These are phyloP conservation scores for Collybia mongolica DNA, from an alignment of 768 basidiomycete genomes.

Conservation along the genomic window DNA sequence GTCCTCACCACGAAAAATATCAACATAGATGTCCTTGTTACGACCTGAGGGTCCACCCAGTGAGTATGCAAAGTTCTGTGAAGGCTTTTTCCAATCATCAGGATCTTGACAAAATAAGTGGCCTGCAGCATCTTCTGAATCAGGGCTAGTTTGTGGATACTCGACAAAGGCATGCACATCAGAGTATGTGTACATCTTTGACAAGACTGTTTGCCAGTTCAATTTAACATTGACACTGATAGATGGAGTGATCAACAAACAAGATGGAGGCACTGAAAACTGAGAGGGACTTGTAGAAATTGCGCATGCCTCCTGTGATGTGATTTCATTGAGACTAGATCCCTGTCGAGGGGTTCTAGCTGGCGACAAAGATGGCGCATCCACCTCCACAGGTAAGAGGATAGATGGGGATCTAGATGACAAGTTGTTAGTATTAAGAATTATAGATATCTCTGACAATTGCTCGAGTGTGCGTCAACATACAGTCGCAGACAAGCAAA, in stretches of 20 bases:
- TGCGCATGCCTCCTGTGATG: too few relatives aligned
- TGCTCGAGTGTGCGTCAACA: too few relatives aligned
- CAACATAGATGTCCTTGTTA: conserved; percentile 3
- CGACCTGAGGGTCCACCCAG: conserved; percentile 9
- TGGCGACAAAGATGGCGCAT: too few relatives aligned
- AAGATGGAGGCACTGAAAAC: too few relatives aligned
- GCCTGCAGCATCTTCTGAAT: conserved; percentile 5
- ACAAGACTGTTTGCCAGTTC: conserved; percentile 10
- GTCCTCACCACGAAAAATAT: conserved; percentile 2
- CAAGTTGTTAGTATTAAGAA: too few relatives aligned
- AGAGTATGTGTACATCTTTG: conserved; percentile 8
- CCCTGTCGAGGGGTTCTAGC: too few relatives aligned
- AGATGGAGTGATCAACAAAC: not conserved
- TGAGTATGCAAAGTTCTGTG: conserved; percentile 13
- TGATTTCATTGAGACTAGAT: too few relatives aligned
- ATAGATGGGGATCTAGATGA: too few relatives aligned
- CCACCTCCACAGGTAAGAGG: too few relatives aligned
- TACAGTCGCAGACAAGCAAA: too few relatives aligned
- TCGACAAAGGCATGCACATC: conserved; percentile 7
- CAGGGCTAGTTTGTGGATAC: conserved; percentile 12
- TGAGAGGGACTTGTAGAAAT: too few relatives aligned
- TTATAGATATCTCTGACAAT: too few relatives aligned
- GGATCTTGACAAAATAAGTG: conserved; percentile 13
- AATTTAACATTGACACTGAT: conserved; percentile 1
- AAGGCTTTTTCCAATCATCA: conserved; percentile 9